Evolutionary conservation across 352 stramenopile species (phyloP).

Genomic region (Phytopythium ostracodes): DNA sequence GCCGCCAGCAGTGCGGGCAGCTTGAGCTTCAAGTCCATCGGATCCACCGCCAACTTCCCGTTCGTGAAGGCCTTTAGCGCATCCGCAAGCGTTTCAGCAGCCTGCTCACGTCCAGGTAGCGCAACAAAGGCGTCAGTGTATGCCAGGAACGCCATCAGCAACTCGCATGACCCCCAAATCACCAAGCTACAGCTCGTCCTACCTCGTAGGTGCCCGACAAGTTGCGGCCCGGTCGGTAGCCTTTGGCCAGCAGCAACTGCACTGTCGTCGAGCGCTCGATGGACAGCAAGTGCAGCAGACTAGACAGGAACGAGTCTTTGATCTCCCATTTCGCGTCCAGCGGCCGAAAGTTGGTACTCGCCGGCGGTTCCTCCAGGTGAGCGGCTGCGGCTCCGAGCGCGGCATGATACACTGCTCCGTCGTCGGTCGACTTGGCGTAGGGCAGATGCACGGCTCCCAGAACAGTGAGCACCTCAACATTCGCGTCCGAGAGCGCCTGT

Average conservation of each 20-base stretch:
- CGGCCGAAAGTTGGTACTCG: conserved; percentile 5
- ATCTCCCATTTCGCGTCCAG: conserved; percentile 46
- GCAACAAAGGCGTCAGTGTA: no score
- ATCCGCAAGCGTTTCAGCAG: conserved; percentile 29
- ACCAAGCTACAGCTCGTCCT: background rate
- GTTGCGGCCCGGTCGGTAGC: conserved; percentile 56
- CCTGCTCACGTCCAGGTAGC: conserved; percentile 5
- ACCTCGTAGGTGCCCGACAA: conserved; percentile 42
- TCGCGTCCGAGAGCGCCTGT: conserved; percentile 22
- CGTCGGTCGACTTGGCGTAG: conserved; percentile 37
- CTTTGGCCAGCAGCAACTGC: conserved; percentile 57
- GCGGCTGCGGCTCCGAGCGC: conserved; percentile 15
- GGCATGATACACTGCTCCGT: conserved; percentile 41
- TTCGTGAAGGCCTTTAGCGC: conserved; percentile 33
- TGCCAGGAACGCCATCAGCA: background rate
- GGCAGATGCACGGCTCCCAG: conserved; percentile 54
- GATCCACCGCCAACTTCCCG: conserved; percentile 29
- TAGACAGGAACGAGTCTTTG: conserved; percentile 46
- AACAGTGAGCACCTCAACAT: conserved; percentile 38
- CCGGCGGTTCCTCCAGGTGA: conserved; percentile 1
- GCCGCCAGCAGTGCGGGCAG: conserved; percentile 27
- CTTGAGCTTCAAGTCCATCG: conserved; percentile 22
- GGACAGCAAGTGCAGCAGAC: conserved; percentile 47
- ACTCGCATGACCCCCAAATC: no score
- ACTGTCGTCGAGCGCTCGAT: conserved; percentile 42